A percentile compares a stretch with the other conserved stretches of the same genome.
phyloP scores from a whole-genome alignment of 768 basidiomycete species.

The Pleurotus salmoneostramineus region DNA sequence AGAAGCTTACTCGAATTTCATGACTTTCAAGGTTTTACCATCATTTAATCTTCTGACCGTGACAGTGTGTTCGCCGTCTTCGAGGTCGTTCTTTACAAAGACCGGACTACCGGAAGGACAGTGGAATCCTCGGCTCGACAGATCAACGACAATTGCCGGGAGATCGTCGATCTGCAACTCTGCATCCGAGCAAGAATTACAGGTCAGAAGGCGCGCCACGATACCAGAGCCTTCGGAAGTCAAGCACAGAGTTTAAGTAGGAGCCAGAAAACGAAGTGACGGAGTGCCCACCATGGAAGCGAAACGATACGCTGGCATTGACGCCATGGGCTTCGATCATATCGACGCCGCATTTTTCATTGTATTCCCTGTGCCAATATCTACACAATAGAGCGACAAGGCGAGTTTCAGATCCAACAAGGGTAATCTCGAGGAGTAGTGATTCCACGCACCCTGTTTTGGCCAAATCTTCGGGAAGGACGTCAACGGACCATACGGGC shows the following conservation, averaged over 20 bases:
- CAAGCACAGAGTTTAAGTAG: not conserved
- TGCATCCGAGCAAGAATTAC: not conserved
- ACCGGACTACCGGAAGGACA: not conserved
- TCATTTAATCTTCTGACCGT: not conserved
- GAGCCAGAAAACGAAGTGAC: not conserved
- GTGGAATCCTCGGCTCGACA: not conserved
- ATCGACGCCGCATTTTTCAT: not conserved
- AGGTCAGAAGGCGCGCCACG: not conserved
- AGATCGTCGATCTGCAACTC: not conserved
- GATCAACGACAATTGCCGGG: not conserved
- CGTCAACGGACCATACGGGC: too few species aligned
- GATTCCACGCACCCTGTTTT: too few species aligned
- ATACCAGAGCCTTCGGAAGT: not conserved
- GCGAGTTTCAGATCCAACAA: too few species aligned
- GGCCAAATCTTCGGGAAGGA: too few species aligned
- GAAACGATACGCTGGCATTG: not conserved
- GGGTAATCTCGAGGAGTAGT: too few species aligned
- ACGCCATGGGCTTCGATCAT: constrained; percentile 1
- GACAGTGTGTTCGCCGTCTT: not conserved
- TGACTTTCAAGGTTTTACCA: not conserved
- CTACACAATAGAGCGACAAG: not conserved
- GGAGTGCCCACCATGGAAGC: not conserved
- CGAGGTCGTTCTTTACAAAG: not conserved
- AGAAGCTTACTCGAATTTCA: constrained; percentile 3
- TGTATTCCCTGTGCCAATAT: constrained; percentile 3